phyloP scores from a whole-genome alignment of 306 rosid species.

The Vigna unguiculata region DNA sequence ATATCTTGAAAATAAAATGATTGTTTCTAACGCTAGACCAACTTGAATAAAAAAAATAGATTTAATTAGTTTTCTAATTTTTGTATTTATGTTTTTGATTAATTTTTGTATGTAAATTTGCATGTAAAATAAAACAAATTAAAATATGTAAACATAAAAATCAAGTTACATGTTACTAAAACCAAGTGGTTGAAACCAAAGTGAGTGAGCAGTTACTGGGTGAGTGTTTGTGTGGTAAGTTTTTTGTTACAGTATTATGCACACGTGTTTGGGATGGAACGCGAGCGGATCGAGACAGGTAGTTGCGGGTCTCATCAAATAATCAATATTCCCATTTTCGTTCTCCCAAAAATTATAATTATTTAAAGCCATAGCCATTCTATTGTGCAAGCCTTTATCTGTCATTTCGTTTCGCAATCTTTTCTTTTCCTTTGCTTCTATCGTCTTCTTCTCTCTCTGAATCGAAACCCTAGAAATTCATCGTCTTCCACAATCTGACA shows the following conservation, averaged over 20 bases:
- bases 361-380: conserved; percentile 15
- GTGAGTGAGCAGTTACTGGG: too few relatives aligned
- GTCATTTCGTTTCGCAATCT: conserved; percentile 40
- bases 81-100: too few relatives aligned
- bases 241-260: neutral
- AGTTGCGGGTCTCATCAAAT: conserved; percentile 34
- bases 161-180: too few relatives aligned
- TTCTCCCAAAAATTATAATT: neutral
- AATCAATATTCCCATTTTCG: neutral
- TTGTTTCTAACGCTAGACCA: too few relatives aligned
- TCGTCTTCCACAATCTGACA: conserved; percentile 40
- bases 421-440: neutral
- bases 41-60: too few relatives aligned
- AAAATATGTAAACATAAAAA: too few relatives aligned
- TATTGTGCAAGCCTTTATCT: conserved; percentile 15
- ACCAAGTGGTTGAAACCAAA: too few relatives aligned
- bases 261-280: conserved; percentile 8
- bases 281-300: conserved; percentile 18
- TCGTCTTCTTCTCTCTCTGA: neutral
- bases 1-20: too few relatives aligned
- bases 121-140: too few relatives aligned
- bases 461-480: conserved; percentile 51
- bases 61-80: too few relatives aligned
- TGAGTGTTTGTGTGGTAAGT: neutral
- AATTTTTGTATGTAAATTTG: too few relatives aligned